Base-by-base conservation (phyloP, 2,329 filamentous ascomycete species). In the Coniochaeta sp. region DNA sequence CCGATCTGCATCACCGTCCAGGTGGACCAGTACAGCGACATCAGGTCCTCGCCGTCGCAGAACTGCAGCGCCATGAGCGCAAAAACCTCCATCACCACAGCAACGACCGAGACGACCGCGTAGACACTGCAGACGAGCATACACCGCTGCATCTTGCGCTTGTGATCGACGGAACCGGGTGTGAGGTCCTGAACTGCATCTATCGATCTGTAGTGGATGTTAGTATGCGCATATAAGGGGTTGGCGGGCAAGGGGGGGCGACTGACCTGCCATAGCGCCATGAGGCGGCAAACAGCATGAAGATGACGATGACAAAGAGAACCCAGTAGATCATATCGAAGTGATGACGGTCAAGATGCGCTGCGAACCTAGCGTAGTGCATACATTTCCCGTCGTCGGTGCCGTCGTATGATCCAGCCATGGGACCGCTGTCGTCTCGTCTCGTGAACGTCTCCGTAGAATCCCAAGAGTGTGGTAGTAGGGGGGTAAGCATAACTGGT, bases 1-100 rank as follows among this genome's bases (percentile, higher is more conserved):
- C 79, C 80, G 2, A 82, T 66, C 57, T 83, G 79, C 5, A 81
- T 67, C 71, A 81, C 78, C 18, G 77, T 79, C 77, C 79, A 83
- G 2, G 79, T 81, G 0, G 79, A 76, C 79, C 79, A 83, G 63
- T 81, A 82, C 0, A 83, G 65, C 1, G 74, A 72, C 66, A 82
- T 81, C 51, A 83, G 71, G 57, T 82, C 76, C 57, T 83, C 80
- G 9, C 78, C 79, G 32, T 80, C 77, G 56, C 80, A 83, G 56
- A 80, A 83, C 56, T 83, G 76, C 4, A 81, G 63, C 1, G 76
- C 76, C 52, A 81, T 58, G 16, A 81, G 71, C 10, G 69, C 66
- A 52, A 75, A 83, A 12, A 76, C 76, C 60, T 83, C 79, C 64
- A 83, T 70, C 50, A 81, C 65, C 26, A 80, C 68, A 10, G 74